Evolutionary conservation across 768 basidiomycete genomes (phyloP).

Genomic region (Epithele typhae): DNA sequence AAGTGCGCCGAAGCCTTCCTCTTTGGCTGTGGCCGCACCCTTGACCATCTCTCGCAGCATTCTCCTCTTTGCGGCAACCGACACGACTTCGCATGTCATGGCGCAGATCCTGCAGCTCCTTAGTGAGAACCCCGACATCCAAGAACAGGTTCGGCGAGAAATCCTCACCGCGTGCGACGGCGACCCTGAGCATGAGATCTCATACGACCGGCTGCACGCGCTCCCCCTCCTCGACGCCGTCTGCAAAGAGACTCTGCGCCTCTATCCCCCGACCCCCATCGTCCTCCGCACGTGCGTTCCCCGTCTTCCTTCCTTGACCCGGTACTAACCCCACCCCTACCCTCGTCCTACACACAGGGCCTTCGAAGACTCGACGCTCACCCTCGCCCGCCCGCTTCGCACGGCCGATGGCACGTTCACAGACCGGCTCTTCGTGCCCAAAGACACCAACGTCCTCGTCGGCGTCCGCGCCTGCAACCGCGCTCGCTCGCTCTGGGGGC

Average conservation of each 20-base stretch:
- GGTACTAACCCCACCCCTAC: too few species aligned
- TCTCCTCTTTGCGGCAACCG: constrained; percentile 24
- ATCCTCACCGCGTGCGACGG: constrained; percentile 13
- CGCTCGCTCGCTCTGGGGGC: constrained; percentile 19
- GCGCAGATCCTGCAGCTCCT: constrained; percentile 20
- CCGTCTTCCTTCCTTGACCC: not conserved
- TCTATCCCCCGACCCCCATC: constrained; percentile 21
- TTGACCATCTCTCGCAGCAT: constrained; percentile 7
- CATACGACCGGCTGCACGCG: constrained; percentile 15
- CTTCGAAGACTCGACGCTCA: constrained; percentile 40
- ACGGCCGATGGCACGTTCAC: constrained; percentile 7
- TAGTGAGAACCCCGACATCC: constrained; percentile 30
- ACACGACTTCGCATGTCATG: constrained; percentile 25
- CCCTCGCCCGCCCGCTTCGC: constrained; percentile 7
- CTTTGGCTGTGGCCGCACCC: not conserved
- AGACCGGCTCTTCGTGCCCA: constrained; percentile 18
- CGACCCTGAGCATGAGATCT: constrained; percentile 31
- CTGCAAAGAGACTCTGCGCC: constrained; percentile 53
- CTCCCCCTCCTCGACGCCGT: constrained; percentile 65
- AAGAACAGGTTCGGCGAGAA: constrained; percentile 29
- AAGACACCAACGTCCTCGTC: constrained; percentile 19
- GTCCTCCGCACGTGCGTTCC: constrained; percentile 9
- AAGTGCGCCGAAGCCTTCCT: constrained; percentile 1
- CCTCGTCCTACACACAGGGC: constrained; percentile 16
- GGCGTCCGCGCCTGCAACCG: constrained; percentile 23